Conservation (phyloP, 2,329 filamentous ascomycete species). For the Botrytis sinoallii region DNA sequence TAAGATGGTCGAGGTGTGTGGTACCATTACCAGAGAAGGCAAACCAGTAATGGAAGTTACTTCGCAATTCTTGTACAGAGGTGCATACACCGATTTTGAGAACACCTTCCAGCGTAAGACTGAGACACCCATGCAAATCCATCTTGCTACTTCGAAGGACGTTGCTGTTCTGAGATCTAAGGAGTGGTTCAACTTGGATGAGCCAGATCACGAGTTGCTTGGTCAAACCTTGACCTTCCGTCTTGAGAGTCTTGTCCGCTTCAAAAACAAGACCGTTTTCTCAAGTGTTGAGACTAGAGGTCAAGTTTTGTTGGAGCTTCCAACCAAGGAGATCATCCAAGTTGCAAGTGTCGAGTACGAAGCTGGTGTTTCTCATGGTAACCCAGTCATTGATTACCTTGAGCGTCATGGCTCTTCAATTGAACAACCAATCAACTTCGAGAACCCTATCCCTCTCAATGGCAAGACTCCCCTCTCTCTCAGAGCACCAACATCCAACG, state of each 20-base stretch:
- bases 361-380: conserved; percentile 85
- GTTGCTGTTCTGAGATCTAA: conserved; percentile 92
- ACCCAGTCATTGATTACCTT: conserved; percentile 95
- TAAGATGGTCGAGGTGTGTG: conserved; percentile 99
- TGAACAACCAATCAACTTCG: conserved; percentile 94
- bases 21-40: conserved; percentile 83
- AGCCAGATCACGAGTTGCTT: conserved; percentile 80
- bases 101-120: conserved; percentile 99
- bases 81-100: conserved; percentile 86
- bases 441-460: conserved; percentile 93
- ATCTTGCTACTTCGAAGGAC: conserved; percentile 83
- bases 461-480: conserved; percentile 86
- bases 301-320: conserved; percentile 88
- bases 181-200: conserved; percentile 92
- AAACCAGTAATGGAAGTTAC: conserved; percentile 96
- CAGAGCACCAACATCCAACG: conserved; percentile 91
- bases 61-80: conserved; percentile 96
- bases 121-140: conserved; percentile 91
- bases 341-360: conserved; percentile 97
- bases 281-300: conserved; percentile 89
- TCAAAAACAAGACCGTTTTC: conserved; percentile 92
- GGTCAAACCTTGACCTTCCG: conserved; percentile 96
- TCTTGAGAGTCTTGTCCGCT: conserved; percentile 83
- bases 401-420: conserved; percentile 87
- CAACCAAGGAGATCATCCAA: conserved; percentile 95